Evolutionary conservation across 805 yeast genomes (phyloP), one percentile per base, ranked within the genome.

Genomic region (Tetrapisispora nanseiensis): DNA sequence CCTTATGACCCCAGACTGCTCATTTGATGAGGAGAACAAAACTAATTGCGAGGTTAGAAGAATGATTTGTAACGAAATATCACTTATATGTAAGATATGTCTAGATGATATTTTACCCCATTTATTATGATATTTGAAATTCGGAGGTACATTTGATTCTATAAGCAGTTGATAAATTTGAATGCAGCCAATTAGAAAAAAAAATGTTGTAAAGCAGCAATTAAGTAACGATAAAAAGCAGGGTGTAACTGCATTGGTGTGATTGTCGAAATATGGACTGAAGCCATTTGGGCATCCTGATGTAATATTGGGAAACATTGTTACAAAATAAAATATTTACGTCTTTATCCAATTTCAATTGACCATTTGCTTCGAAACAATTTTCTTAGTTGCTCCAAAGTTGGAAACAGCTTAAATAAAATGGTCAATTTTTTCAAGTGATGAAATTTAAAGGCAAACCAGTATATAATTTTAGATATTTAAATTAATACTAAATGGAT

Each of bases 161-260:
- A 29, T 32, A 10, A 37, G 26, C 18, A 60, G 39, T 19, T 41
- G 29, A n/a, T 35, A 2, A 11, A 60, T 39, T 41, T 60, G 64
- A 19, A 50, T 20, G 18, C 42, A 22, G 7, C 63, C 63, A 11
- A 55, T 30, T 2, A 52, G n/a, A 6, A 43, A 36, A 30, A 59
- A 57, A 21, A 51, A 37, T 4, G 40, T 27, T 2, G 53, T 50
- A 11, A 45, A 41, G 6, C 40, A 29, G 1, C 44, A 31, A 9
- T 48, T 51, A 1, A 52, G 46, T 6, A 51, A 19, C 3, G 64
- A 51, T 6, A 61, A 28, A 41, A 61, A 61, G 38, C 66, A 59
- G 13, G 71, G 68, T 22, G 55, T 51, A 26, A 70, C 45, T 10
- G 61, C 59, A 52, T 69, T 55, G 5, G 55, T 51, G 10, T 61